Percentiles rank a stretch among this genome's conserved stretches.
phyloP scores from a whole-genome alignment of 2,329 filamentous ascomycete species.

The Sporothrix pallida region DNA sequence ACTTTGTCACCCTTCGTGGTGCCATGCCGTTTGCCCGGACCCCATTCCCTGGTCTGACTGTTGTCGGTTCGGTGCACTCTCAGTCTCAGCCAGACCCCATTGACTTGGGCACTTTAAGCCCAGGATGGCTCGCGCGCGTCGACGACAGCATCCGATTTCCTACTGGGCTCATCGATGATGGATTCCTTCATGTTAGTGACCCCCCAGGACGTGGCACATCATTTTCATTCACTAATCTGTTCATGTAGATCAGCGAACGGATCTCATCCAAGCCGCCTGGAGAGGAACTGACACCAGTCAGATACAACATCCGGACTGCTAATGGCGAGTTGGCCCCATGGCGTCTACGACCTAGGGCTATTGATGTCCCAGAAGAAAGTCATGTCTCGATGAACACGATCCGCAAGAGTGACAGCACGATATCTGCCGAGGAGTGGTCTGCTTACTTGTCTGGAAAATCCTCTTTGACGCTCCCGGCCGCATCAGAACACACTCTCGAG shows the following conservation, averaged over 20 bases:
- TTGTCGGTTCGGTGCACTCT: constrained; percentile 38
- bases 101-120: constrained; percentile 30
- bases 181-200: constrained; percentile 49
- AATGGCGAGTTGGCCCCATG: constrained; percentile 51
- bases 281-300: constrained; percentile 35
- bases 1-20: constrained; percentile 39
- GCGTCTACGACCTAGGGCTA: constrained; percentile 47
- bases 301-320: constrained; percentile 44
- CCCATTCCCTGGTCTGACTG: constrained; percentile 42
- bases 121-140: constrained; percentile 40
- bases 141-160: constrained; percentile 42
- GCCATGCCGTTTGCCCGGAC: constrained; percentile 45
- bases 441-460: constrained; percentile 32
- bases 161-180: constrained; percentile 46
- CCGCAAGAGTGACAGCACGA: constrained; percentile 38
- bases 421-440: constrained; percentile 35
- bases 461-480: constrained; percentile 32
- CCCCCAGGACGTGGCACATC: neutral
- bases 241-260: constrained; percentile 40
- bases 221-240: neutral
- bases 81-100: constrained; percentile 13
- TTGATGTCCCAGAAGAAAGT: constrained; percentile 46
- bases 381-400: constrained; percentile 38
- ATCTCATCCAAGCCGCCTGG: constrained; percentile 15
- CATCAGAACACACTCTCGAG: constrained; percentile 40